Percentiles rank a stretch among this genome's conserved stretches.
Conservation (phyloP, 768 basidiomycete genomes). For the Leccinellum albellum region DNA sequence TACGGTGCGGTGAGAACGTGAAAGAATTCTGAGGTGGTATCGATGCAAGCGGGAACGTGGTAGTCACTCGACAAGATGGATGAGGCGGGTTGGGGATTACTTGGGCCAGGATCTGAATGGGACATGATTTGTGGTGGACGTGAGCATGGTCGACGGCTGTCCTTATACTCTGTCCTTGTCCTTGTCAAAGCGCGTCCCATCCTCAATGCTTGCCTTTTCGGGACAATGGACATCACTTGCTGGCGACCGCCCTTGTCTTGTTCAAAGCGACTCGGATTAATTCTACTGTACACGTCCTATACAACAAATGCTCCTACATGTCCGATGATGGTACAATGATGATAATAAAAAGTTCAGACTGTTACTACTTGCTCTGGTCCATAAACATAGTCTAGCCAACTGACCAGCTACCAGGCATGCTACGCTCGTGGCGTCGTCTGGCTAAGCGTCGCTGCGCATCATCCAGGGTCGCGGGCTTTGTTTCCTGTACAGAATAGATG, state of each 20-base stretch:
- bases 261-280: constrained; percentile 7
- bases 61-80: constrained; percentile 9
- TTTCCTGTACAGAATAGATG: constrained; percentile 16
- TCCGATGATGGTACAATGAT: constrained; percentile 15
- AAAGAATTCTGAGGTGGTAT: constrained; percentile 29
- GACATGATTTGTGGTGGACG: constrained; percentile 11
- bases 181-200: constrained; percentile 31
- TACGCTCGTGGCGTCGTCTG: constrained; percentile 27
- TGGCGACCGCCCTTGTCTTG: constrained; percentile 22
- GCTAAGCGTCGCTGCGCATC: constrained; percentile 14
- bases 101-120: constrained; percentile 20
- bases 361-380: constrained; percentile 2
- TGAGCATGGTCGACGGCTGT: constrained; percentile 14
- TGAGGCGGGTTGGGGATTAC: constrained; percentile 3
- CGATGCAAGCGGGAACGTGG: constrained; percentile 17
- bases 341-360: background rate
- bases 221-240: constrained; percentile 25
- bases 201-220: constrained; percentile 33
- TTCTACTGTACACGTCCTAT: constrained; percentile 6
- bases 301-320: constrained; percentile 20
- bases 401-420: constrained; percentile 43
- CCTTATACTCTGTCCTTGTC: constrained; percentile 20
- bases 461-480: constrained; percentile 6
- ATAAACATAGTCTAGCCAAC: constrained; percentile 15
- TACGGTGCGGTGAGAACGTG: constrained; percentile 28